Evolutionary conservation across 768 basidiomycete genomes (phyloP).

Genomic region (Hemileccinum impolitum): DNA sequence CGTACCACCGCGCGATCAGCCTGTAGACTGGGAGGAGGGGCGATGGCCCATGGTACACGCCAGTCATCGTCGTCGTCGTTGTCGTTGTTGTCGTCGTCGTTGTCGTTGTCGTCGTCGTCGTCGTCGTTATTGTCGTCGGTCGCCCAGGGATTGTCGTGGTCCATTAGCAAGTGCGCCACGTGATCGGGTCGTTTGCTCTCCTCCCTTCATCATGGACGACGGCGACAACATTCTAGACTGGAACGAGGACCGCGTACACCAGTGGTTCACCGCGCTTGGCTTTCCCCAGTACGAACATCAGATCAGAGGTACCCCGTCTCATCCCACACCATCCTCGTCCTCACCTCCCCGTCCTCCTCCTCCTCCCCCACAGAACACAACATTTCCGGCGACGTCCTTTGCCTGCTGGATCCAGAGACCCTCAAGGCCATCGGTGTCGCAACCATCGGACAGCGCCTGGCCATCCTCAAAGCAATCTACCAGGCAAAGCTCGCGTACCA

Average conservation of each 20-base stretch:
- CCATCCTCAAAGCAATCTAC: conserved; percentile 92
- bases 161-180: conserved; percentile 12
- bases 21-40: too few species aligned
- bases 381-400: conserved; percentile 88
- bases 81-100: conserved; percentile 15
- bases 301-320: conserved; percentile 57
- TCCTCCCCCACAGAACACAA: conserved; percentile 63
- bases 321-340: neutral
- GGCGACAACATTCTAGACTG: conserved; percentile 51
- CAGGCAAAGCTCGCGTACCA: conserved; percentile 80
- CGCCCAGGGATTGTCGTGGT: conserved; percentile 65
- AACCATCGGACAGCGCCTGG: conserved; percentile 88
- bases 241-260: conserved; percentile 75
- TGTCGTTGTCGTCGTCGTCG: conserved; percentile 19
- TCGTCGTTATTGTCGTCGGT: conserved; percentile 29
- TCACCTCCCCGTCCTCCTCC: neutral
- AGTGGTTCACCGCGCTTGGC: conserved; percentile 74
- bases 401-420: conserved; percentile 76
- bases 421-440: conserved; percentile 84
- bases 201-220: conserved; percentile 21
- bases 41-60: conserved; percentile 40
- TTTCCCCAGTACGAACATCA: conserved; percentile 82
- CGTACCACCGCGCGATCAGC: conserved; percentile 50
- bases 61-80: conserved; percentile 29
- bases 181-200: conserved; percentile 13